Base-by-base conservation (phyloP, 345 rosid species). In the Rhizophora apiculata region DNA sequence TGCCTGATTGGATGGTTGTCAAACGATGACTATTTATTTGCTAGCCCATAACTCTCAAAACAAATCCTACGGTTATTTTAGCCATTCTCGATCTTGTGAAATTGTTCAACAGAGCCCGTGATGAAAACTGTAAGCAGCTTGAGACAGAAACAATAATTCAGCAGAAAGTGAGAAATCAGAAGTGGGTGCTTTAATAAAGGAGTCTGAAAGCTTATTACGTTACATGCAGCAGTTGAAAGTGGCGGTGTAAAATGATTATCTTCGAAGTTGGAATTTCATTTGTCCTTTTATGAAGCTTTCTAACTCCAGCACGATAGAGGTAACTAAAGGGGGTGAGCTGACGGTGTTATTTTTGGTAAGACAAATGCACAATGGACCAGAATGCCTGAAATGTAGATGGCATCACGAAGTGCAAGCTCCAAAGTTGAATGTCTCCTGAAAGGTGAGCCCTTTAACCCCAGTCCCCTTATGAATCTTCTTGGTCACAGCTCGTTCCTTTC, bases 21-120 rank as follows among this genome's bases (percentile, higher is more conserved):
- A 3, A 39, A 9, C 2, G 4, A 39, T 11, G 13, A 11, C 16
- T 9, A 39, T 39, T n/a, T 30, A 20, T 19, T 22, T 2, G 46
- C 24, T 31, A 22, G 31, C 32, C 68, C 15, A 31, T 49, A 15
- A 54, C 58, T 53, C 58, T 21, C 65, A 24, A 56, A 27, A 48
- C 36, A 59, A 26, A 60, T 72, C 68, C 54, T 84, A 81, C 86
- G 88, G 94, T 88, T 74, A 80, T 84, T 65, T 83, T 92, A 29
- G 88, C 96, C 26, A 82, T 93, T 54, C 74, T 88, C 69, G 83
- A 82, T 82, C 91, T 93, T 75, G 87, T 84, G 71, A 91, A 89
- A 70, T 74, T 83, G 82, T 91, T 93, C 79, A 88, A 84, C 72
- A 86, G 83, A 69, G 88, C 97, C 36, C 93, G 82, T 32, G 85